Evolutionary conservation across 441 rosid genomes (phyloP).

Genomic region (Cnidoscolus chayamansa): DNA sequence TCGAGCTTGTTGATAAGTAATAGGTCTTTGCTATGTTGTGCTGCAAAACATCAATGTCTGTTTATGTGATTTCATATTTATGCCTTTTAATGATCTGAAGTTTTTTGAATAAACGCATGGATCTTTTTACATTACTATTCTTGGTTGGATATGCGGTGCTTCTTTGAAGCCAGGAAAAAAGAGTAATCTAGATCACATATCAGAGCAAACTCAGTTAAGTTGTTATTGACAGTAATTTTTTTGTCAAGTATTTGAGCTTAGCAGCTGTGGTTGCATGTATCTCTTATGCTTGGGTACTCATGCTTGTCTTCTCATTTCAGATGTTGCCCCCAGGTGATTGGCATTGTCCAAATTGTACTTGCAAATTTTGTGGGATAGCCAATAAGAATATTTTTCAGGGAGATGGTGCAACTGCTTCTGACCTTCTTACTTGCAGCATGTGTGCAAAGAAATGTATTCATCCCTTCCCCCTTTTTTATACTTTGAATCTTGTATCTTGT

Average conservation of each 20-base stretch:
- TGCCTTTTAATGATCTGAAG: constrained; percentile 12
- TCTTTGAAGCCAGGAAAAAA: neutral
- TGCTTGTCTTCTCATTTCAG: constrained; percentile 43
- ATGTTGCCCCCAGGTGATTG: constrained; percentile 85
- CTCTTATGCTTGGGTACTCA: neutral
- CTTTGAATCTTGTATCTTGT: constrained; percentile 19
- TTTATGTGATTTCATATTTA: neutral
- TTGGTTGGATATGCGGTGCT: constrained; percentile 1
- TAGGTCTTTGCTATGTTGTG: neutral
- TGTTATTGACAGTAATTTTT: neutral
- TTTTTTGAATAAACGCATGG: neutral
- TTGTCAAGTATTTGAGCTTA: constrained; percentile 5
- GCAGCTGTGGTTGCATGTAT: neutral
- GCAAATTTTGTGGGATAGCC: constrained; percentile 76
- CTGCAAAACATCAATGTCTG: neutral
- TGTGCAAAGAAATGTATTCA: constrained; percentile 78
- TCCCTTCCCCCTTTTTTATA: constrained; percentile 20
- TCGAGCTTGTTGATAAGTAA: neutral
- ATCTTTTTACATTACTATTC: neutral
- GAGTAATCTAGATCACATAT: neutral
- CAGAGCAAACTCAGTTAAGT: constrained; percentile 9
- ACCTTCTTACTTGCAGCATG: constrained; percentile 57
- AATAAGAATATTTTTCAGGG: constrained; percentile 34
- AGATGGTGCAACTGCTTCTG: constrained; percentile 28
- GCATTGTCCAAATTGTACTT: constrained; percentile 93